Evolutionary conservation across 371 early-diverging fungal species (phyloP), one percentile per base, ranked within the genome.

Genomic region (Mortierella sp.): DNA sequence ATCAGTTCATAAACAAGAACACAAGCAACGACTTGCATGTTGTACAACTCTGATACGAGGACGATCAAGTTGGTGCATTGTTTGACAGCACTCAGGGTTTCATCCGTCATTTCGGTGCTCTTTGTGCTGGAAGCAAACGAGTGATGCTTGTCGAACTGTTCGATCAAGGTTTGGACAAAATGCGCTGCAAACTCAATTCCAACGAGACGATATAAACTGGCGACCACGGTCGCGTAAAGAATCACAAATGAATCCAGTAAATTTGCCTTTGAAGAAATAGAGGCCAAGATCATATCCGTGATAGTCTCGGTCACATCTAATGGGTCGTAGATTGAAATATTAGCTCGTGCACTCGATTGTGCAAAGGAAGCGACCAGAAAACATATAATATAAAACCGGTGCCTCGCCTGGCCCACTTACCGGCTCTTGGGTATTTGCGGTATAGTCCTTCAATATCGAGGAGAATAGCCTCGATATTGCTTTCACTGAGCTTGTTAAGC

Each of bases 171-270:
- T 79, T 98, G 98, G 25, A 95, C 88, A 73, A 97, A 87, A 72
- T 92, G 89, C 0, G 98, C 97, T 60, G 92, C 91, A 72, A 94
- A 92, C 74, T 98, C 97, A 59, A 93, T 86, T 45, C 98, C 98
- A 60, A 95, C 85, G 7, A 92, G 75, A 21, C 93, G 89, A 75
- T 91, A 93, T 11, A 97, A 84, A 63, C 91, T 88, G 2, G 94
- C 93, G 15, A 96, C 87, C 37, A 97, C 87, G 1, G 94, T 90
- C 7, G 96, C 96, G 81, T 96, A 95, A 4, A 93, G 88, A 45
- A 92, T 89, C 50, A 96, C 90, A 82, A 97, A 96, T 1, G 95
- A 94, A 76, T 96, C 97, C 45, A 95, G 87, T 59, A 98, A 82
- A 75, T 93, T 93, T 53, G 91, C 84, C 62, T 91, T 92, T 72